A percentile compares a stretch with the other conserved stretches of the same genome.
phyloP scores from a whole-genome alignment of 1,284 basidiomycete species.

The Irpex sp. region DNA sequence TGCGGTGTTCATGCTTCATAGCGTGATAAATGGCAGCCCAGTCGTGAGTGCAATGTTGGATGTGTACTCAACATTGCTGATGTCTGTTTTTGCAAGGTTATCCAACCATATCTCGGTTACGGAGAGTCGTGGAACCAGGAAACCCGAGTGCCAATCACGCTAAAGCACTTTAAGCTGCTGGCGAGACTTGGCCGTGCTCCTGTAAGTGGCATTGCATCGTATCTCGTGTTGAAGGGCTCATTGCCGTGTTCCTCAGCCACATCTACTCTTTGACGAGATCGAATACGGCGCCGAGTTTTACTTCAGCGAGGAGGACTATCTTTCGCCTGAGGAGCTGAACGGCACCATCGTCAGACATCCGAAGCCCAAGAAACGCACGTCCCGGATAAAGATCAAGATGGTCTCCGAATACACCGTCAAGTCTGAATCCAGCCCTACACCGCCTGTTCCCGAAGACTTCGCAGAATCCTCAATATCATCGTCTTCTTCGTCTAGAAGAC shows the following conservation, averaged over 20 bases:
- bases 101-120: constrained; percentile 11
- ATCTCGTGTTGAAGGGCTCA: neutral
- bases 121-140: neutral
- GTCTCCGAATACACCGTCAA: constrained; percentile 34
- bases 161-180: constrained; percentile 68
- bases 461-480: constrained; percentile 1
- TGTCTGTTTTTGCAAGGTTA: constrained; percentile 3
- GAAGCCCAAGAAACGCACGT: constrained; percentile 7
- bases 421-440: constrained; percentile 21
- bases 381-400: constrained; percentile 19
- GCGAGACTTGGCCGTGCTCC: constrained; percentile 54
- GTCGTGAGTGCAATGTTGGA: constrained; percentile 32
- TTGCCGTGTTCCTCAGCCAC: constrained; percentile 30
- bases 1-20: constrained; percentile 66
- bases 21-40: constrained; percentile 56
- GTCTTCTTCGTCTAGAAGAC: constrained; percentile 41
- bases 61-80: neutral
- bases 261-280: constrained; percentile 51
- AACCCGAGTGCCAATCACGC: constrained; percentile 56
- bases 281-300: constrained; percentile 61
- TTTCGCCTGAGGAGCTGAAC: constrained; percentile 26
- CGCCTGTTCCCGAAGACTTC: neutral
- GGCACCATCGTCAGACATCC: constrained; percentile 19
- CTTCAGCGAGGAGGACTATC: constrained; percentile 59
- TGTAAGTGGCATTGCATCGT: constrained; percentile 32